A percentile compares a stretch with the other conserved stretches of the same genome.
Evolutionary conservation across 768 basidiomycete genomes (phyloP).

Genomic region (Gelatoporia subvermispora): DNA sequence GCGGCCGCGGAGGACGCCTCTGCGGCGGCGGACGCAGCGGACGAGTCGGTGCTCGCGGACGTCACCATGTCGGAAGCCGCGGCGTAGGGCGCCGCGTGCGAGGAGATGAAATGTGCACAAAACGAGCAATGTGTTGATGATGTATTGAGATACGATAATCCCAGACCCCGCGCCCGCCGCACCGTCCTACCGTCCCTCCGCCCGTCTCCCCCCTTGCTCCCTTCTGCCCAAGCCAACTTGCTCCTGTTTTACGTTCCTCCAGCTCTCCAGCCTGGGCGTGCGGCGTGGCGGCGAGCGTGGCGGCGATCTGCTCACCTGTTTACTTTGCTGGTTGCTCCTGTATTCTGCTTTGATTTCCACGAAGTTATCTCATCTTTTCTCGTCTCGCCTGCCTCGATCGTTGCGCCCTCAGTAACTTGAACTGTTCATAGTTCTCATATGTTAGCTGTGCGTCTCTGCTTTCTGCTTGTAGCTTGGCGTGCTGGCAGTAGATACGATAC

Average conservation of each 20-base stretch:
- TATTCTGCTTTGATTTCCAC: no score
- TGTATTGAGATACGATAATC: background rate
- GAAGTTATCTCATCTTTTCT: background rate
- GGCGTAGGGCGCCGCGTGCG: background rate
- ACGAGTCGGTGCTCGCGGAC: slow-evolving; percentile 21
- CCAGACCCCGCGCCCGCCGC: background rate
- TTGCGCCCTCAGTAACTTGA: background rate
- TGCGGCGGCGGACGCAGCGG: slow-evolving; percentile 14
- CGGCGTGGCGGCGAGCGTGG: no score
- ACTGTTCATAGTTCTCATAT: no score
- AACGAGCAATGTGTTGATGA: background rate
- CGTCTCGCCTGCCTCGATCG: background rate
- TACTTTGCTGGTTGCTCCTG: no score
- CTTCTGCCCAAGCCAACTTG: no score
- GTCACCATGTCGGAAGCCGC: slow-evolving; percentile 25
- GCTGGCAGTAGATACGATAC: slow-evolving; percentile 10
- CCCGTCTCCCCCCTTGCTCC: background rate
- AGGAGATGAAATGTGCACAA: background rate
- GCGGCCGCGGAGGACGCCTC: slow-evolving; percentile 13
- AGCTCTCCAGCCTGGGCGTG: no score
- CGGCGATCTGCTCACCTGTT: no score
- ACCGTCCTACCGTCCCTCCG: background rate
- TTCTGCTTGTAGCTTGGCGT: slow-evolving; percentile 1
- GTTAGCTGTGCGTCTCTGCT: no score
- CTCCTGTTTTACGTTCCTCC: no score